These are phyloP conservation scores for Fraxinus angustifolia DNA, from an alignment of 305 asterid species.

Conservation along the genomic window DNA sequence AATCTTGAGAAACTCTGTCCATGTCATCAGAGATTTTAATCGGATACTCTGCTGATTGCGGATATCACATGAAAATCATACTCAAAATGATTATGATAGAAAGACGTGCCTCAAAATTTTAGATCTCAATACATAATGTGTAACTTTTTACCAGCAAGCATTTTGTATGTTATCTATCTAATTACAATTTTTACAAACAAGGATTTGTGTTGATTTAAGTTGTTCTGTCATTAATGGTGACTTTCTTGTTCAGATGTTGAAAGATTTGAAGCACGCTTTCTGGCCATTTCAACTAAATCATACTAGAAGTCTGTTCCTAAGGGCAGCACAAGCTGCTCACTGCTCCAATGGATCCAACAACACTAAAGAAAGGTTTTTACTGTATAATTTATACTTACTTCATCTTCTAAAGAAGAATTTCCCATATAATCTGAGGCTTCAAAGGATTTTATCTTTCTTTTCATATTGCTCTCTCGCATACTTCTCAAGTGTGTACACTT, in stretches of 20 bases:
- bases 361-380: slow-evolving; percentile 50
- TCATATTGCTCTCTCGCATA: background rate
- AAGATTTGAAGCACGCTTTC: slow-evolving; percentile 67
- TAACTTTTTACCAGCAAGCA: slow-evolving; percentile 6
- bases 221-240: background rate
- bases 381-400: background rate
- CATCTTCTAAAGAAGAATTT: slow-evolving; percentile 3
- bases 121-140: background rate
- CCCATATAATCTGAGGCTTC: background rate
- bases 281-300: slow-evolving; percentile 81
- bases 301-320: slow-evolving; percentile 53
- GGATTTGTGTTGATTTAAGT: background rate
- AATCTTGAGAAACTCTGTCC: background rate
- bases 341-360: slow-evolving; percentile 41
- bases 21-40: background rate
- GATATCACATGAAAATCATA: background rate
- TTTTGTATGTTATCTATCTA: slow-evolving; percentile 9
- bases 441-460: slow-evolving; percentile 9
- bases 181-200: background rate
- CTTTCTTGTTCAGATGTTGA: slow-evolving; percentile 49
- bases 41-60: background rate
- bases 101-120: background rate
- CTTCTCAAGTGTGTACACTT: slow-evolving; percentile 6
- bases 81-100: background rate
- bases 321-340: slow-evolving; percentile 84